phyloP scores from a whole-genome alignment of 768 basidiomycete species.

The Mycena haematopus region DNA sequence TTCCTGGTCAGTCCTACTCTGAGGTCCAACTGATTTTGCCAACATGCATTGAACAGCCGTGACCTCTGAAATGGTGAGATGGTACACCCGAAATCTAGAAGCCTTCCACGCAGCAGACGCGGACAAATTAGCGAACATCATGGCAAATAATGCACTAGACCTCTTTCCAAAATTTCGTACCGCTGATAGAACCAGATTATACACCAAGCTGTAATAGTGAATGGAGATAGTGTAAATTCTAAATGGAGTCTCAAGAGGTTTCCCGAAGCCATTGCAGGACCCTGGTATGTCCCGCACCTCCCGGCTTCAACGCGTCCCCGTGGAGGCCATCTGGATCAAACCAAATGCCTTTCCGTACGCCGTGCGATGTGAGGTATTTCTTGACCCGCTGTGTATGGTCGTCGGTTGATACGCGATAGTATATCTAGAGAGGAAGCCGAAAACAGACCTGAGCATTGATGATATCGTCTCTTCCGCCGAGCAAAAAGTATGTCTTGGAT shows the following conservation, averaged over 20 bases:
- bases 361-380: constrained; percentile 78
- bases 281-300: constrained; percentile 56
- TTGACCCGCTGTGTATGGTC: constrained; percentile 62
- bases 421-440: constrained; percentile 7
- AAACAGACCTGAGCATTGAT: constrained; percentile 70
- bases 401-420: background rate
- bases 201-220: constrained; percentile 1
- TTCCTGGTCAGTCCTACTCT: constrained; percentile 59
- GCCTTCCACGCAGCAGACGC: constrained; percentile 51
- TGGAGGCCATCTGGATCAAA: constrained; percentile 69
- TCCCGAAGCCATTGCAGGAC: constrained; percentile 70
- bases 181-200: background rate
- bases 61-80: constrained; percentile 56
- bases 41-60: constrained; percentile 52
- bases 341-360: constrained; percentile 68
- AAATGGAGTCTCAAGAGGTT: background rate
- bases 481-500: constrained; percentile 69
- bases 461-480: constrained; percentile 86
- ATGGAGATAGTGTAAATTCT: constrained; percentile 13
- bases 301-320: constrained; percentile 63
- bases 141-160: constrained; percentile 55
- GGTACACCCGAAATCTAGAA: constrained; percentile 66
- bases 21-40: background rate
- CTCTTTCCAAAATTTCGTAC: constrained; percentile 52
- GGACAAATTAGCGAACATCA: constrained; percentile 48